Conservation (phyloP, 208 protist genomes). For the Crithidia mellificae region DNA sequence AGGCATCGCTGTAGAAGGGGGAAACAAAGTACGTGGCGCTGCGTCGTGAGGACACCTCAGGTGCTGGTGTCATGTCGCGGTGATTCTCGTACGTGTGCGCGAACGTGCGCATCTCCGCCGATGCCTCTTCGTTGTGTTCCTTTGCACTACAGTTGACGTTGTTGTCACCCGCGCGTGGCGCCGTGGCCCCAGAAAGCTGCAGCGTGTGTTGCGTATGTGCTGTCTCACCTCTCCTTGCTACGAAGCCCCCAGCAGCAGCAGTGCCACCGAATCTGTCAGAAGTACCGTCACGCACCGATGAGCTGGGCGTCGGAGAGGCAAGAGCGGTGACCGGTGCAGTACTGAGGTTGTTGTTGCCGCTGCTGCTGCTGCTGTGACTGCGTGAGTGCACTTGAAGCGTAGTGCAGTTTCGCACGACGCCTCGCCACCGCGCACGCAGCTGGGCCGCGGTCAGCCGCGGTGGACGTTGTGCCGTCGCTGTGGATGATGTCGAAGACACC, state of each 20-base stretch:
- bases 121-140: background rate
- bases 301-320: too few relatives aligned
- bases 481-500: background rate
- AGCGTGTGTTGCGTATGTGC: background rate
- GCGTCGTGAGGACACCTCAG: conserved; percentile 9
- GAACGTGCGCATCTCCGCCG: background rate
- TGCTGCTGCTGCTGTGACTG: background rate
- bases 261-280: too few relatives aligned
- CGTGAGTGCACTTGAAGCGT: background rate
- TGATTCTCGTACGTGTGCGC: background rate
- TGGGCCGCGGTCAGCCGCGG: conserved; percentile 19
- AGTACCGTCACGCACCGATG: too few relatives aligned
- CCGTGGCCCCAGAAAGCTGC: background rate
- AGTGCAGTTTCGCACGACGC: conserved; percentile 26
- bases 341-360: too few relatives aligned
- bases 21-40: background rate
- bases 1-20: conserved; percentile 4
- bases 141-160: too few relatives aligned
- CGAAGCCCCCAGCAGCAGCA: too few relatives aligned
- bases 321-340: too few relatives aligned
- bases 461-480: background rate
- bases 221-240: background rate
- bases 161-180: too few relatives aligned
- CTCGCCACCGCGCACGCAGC: conserved; percentile 30
- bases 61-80: conserved; percentile 4